Conservation (phyloP, 1,284 basidiomycete genomes). For the Leucoagaricus sp. region DNA sequence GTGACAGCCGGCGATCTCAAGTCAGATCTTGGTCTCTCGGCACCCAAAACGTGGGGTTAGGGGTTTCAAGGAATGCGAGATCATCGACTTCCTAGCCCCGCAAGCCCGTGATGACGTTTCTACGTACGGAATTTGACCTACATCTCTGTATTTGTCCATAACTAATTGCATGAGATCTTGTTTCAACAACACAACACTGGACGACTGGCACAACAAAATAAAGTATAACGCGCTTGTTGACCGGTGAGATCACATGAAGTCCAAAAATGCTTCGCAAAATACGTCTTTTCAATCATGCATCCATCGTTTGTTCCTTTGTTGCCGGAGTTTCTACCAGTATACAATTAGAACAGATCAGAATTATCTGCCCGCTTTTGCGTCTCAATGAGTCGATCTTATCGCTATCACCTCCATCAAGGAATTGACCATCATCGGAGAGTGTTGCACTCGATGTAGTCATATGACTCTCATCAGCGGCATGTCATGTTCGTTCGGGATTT, state of each 20-base stretch:
- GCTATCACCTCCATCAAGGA: slow-evolving; percentile 5
- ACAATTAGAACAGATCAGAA: too few relatives aligned
- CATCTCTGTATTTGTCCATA: too few relatives aligned
- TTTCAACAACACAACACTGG: too few relatives aligned
- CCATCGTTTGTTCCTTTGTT: neutral
- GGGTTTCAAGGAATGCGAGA: neutral
- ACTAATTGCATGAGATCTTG: too few relatives aligned
- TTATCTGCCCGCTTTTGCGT: neutral
- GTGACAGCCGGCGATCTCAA: slow-evolving; percentile 12
- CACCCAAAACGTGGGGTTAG: slow-evolving; percentile 4
- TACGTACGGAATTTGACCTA: too few relatives aligned
- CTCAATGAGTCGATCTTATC: slow-evolving; percentile 3
- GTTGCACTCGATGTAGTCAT: neutral
- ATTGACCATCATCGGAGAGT: neutral
- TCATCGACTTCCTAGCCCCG: neutral
- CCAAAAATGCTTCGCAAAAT: too few relatives aligned
- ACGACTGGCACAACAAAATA: too few relatives aligned
- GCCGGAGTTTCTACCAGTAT: neutral
- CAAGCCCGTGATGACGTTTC: neutral
- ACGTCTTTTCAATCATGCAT: neutral
- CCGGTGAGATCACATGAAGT: too few relatives aligned
- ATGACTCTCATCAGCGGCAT: neutral
- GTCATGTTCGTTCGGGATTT: neutral
- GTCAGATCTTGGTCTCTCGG: slow-evolving; percentile 1
- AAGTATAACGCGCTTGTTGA: too few relatives aligned